Evolutionary conservation across 768 basidiomycete species (phyloP).

Genomic region (Rhodosporidiobolus sp.): DNA sequence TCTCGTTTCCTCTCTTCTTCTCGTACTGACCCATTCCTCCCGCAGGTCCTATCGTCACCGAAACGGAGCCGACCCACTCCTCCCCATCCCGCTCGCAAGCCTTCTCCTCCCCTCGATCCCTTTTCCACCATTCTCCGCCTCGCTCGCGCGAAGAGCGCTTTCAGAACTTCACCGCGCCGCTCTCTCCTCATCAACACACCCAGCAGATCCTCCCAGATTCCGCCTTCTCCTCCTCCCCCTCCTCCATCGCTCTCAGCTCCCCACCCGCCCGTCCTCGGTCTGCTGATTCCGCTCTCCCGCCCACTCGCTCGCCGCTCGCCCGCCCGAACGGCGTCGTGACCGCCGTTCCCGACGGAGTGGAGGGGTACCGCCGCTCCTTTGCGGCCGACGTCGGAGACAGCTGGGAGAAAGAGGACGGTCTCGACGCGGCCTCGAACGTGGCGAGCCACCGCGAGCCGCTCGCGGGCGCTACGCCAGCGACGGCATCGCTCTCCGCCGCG

Average conservation of each 20-base stretch:
- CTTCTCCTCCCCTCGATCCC: not conserved
- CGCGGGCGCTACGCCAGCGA: too few species aligned
- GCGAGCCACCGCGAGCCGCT: too few species aligned
- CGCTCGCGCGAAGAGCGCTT: not conserved
- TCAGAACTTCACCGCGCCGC: too few species aligned
- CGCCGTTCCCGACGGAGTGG: not conserved
- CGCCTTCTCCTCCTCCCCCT: not conserved
- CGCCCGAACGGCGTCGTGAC: not conserved
- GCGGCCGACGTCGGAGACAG: too few species aligned
- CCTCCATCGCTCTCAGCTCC: too few species aligned
- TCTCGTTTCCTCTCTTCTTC: not conserved
- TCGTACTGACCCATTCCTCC: not conserved
- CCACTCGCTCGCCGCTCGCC: not conserved
- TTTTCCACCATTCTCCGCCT: too few species aligned
- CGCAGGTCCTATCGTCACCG: constrained; percentile 12
- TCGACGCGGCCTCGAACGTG: not conserved
- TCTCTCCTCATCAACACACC: too few species aligned
- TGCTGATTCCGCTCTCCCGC: not conserved
- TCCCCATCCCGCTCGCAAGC: not conserved
- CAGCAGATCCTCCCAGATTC: too few species aligned
- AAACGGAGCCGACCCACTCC: constrained; percentile 10
- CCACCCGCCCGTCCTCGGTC: not conserved
- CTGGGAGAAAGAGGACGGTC: not conserved
- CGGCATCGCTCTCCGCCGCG: too few species aligned
- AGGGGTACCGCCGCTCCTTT: too few species aligned